Conservation (phyloP, 176 grass and related monocot genomes). For the Rhynchospora pubera region DNA sequence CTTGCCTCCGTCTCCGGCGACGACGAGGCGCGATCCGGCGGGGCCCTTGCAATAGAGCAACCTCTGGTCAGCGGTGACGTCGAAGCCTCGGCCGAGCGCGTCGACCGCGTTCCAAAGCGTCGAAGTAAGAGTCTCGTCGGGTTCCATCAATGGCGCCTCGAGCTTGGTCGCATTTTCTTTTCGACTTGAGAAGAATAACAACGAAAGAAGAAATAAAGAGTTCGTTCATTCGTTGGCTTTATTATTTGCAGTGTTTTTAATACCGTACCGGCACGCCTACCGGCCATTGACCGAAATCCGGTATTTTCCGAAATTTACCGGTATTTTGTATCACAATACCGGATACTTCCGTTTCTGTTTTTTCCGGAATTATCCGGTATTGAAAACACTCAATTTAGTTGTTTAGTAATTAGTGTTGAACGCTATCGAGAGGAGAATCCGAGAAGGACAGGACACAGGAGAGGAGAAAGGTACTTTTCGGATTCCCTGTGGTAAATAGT, state of each 20-base stretch:
- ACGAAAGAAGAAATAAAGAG: too few relatives aligned
- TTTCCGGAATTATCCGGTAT: too few relatives aligned
- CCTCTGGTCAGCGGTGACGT: conserved; percentile 60
- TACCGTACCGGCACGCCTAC: too few relatives aligned
- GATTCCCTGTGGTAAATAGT: background rate
- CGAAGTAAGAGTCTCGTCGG: conserved; percentile 38
- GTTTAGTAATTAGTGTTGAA: background rate
- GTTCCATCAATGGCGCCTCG: conserved; percentile 15
- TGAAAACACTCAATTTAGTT: background rate
- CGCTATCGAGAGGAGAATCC: background rate
- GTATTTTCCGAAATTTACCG: too few relatives aligned
- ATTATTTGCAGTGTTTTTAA: too few relatives aligned
- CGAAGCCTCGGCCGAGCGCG: conserved; percentile 63
- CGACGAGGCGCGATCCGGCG: conserved; percentile 47
- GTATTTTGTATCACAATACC: too few relatives aligned
- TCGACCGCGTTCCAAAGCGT: conserved; percentile 61
- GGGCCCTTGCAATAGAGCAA: conserved; percentile 70
- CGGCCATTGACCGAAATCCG: too few relatives aligned
- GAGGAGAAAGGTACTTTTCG: background rate
- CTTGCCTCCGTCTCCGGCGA: conserved; percentile 35
- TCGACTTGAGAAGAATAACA: background rate
- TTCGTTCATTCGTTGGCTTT: too few relatives aligned
- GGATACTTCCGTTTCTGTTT: too few relatives aligned
- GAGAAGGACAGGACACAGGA: background rate
- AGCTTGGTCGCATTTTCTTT: conserved; percentile 7